Percentiles rank a stretch among this genome's conserved stretches.
phyloP scores from a whole-genome alignment of 345 rosid species.

The Noccaea caerulescens region DNA sequence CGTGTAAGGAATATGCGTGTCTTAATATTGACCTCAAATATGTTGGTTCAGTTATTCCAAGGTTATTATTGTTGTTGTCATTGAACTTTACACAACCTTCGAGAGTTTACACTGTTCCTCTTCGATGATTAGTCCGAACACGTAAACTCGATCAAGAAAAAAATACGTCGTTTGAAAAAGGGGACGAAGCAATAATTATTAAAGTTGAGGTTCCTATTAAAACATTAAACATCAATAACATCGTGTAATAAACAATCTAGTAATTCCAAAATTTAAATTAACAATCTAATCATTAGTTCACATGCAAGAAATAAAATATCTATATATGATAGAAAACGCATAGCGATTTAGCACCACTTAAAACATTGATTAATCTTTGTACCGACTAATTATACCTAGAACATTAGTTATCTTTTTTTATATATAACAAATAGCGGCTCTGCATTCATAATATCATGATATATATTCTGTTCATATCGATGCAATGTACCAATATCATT shows the following conservation, averaged over 20 bases:
- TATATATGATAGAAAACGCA: too few relatives aligned
- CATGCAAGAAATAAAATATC: neutral
- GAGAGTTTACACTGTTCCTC: constrained; percentile 3
- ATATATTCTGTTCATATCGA: neutral
- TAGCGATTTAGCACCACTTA: too few relatives aligned
- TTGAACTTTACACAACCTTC: constrained; percentile 23
- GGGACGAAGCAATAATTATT: neutral
- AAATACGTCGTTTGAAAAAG: constrained; percentile 36
- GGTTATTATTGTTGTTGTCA: neutral
- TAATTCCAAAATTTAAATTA: neutral
- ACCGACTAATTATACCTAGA: too few relatives aligned
- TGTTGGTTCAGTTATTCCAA: neutral
- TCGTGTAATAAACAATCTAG: constrained; percentile 1
- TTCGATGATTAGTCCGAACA: constrained; percentile 22
- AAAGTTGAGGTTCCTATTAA: constrained; percentile 15
- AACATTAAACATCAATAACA: constrained; percentile 22
- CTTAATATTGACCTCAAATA: neutral
- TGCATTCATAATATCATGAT: neutral
- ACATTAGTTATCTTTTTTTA: too few relatives aligned
- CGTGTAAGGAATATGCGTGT: constrained; percentile 3
- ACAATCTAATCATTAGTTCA: constrained; percentile 2
- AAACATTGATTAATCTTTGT: too few relatives aligned
- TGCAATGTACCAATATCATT: neutral
- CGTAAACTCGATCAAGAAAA: constrained; percentile 29
- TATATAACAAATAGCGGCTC: too few relatives aligned